phyloP scores from a whole-genome alignment of 1,139 yeast genomes.

The Saccharomyces hybrid region DNA sequence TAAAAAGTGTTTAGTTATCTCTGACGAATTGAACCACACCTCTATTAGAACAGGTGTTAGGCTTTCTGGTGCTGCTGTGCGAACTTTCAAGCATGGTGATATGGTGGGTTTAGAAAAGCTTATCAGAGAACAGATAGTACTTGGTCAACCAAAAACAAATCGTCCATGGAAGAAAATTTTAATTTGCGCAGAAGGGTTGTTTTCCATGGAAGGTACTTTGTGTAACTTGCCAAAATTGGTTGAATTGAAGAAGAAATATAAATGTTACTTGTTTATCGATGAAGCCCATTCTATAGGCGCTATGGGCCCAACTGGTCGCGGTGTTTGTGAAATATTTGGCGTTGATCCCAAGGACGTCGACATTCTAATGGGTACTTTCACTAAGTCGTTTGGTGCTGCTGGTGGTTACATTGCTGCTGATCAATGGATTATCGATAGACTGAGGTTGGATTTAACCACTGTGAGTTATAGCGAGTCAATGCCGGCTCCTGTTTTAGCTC shows the following conservation, averaged over 20 bases:
- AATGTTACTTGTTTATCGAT: constrained; percentile 84
- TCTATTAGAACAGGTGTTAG: constrained; percentile 94
- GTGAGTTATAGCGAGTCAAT: constrained; percentile 76
- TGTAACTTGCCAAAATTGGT: constrained; percentile 75
- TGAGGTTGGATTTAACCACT: constrained; percentile 68
- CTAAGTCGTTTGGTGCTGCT: constrained; percentile 97
- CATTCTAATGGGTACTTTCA: constrained; percentile 92
- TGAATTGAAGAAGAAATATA: constrained; percentile 74
- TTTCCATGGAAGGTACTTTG: constrained; percentile 97
- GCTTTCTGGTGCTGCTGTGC: constrained; percentile 86
- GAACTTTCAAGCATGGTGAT: constrained; percentile 88
- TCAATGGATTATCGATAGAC: constrained; percentile 58
- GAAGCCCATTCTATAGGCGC: constrained; percentile 99
- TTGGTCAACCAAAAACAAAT: constrained; percentile 94
- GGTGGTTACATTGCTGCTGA: constrained; percentile 92
- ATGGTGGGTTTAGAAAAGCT: constrained; percentile 73
- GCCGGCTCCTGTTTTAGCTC: constrained; percentile 86
- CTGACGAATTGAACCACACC: constrained; percentile 93
- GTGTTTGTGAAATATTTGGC: constrained; percentile 88
- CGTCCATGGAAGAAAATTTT: constrained; percentile 96
- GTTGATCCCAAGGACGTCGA: constrained; percentile 72
- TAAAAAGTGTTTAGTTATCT: constrained; percentile 79
- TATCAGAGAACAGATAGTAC: constrained; percentile 80
- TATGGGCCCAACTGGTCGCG: constrained; percentile 86
- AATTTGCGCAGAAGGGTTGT: constrained; percentile 90